Base-by-base conservation (phyloP, 2,329 filamentous ascomycete species). In the Nannizziopsis arthrosporioides region DNA sequence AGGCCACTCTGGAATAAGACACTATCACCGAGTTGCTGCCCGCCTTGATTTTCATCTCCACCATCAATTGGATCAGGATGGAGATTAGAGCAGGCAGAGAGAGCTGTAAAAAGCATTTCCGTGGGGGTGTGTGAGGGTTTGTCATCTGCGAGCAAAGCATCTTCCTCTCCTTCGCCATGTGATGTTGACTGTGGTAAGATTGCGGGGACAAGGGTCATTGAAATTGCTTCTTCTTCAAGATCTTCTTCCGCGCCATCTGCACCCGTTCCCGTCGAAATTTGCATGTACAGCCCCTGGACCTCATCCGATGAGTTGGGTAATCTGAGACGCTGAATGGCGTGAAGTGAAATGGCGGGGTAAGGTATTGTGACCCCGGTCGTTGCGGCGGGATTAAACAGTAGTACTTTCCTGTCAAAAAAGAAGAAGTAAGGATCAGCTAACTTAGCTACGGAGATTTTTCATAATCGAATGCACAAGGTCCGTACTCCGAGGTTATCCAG, bases 401-500 rank as follows among this genome's bases (percentile, higher is more conserved):
- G 55, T 48, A 73, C 62, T 57, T 69, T 70, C 39, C 69, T 72
- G 43, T 36, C n/a, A 31, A n/a, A 7, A 36, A 42, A 27, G 45
- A 51, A 36, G 14, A n/a, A n/a, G 12, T 4, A 34, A 31, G 15
- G 30, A 32, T 56, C n/a, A n/a, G n/a, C n/a, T n/a, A n/a, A n/a
- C n/a, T n/a, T 47, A 52, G 42, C 37, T n/a, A 35, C 12, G 14
- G 27, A 35, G 1, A 17, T 22, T 12, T 12, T 27, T 30, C 5
- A 10, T 22, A 22, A 1, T n/a, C 3, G 18, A 12, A 11, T 36
- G 15, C 18, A 15, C 7, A 2, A 1, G 30, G 11, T 41, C 41
- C 64, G 54, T 59, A 73, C 70, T 71, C 68, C 19, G 70, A 71
- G 36, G 70, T 70, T n/a, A 72, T 69, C 66, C 69, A 73, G 14